Evolutionary conservation across 2,329 filamentous ascomycete genomes (phyloP), one percentile per base, ranked within the genome.

Genomic region (Fusarium nurragi): DNA sequence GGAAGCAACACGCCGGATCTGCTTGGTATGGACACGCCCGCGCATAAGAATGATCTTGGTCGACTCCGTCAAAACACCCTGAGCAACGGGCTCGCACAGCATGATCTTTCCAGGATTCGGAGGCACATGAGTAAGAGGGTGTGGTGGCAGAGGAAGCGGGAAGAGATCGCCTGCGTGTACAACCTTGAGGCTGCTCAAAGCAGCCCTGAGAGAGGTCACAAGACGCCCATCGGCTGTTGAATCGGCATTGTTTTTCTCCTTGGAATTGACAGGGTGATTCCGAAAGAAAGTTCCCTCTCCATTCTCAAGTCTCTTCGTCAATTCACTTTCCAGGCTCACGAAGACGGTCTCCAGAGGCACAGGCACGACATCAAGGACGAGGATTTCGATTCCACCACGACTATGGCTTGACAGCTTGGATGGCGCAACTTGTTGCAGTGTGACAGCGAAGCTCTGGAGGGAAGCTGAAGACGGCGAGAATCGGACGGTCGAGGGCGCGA

Each of bases 81-180:
- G 95, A 7, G 92, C 88, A 16, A 98, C 93, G 10, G 95, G 95
- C 75, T 99, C 95, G 75, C 94, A 98, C n/a, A 96, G 87, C 44
- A 92, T 88, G 60, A 98, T 91, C 77, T 90, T 93, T 38, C 92
- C 95, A 0, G 94, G 93, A 38, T 92, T 92, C 14, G 93, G 87
- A 22, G 92, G 88, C 18, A 91, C 87, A 77, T 97, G 93, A 10
- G 93, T 97, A 64, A 97, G 90, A 13, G 93, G 90, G 77, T 97
- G 93, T 4, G 93, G 87, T 10, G 91, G 87, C 25, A 98, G 82
- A 13, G 92, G 91, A 37, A 99, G 80, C 11, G 86, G 85, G 62
- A 91, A 89, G 47, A 94, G 77, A 76, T 98, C 94, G 19, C 93
- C 93, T 1, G 88, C 84, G 72, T 97, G 95, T 13, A 98, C 87